Evolutionary conservation across 768 basidiomycete genomes (phyloP), one percentile per base, ranked within the genome.

Genomic region (Serpula lacrymans): DNA sequence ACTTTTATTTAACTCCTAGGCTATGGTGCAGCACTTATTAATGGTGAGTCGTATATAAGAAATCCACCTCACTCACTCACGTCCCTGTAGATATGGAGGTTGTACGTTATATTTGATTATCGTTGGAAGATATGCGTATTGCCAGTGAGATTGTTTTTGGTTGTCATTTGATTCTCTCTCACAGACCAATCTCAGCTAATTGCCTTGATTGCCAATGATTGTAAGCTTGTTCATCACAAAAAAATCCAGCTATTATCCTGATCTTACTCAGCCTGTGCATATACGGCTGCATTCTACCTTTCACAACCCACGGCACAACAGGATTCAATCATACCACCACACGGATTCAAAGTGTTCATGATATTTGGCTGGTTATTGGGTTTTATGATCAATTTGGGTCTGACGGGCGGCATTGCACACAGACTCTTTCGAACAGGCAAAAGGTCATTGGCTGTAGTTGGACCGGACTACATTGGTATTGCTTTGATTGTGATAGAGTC

Each of bases 401-500:
- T 49, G 4, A 37, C 56, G 8, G 23, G 46, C 36, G 22, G 33
- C 20, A 58, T 55, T n/a, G 46, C 37, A 18, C 1, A 45, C 18
- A 46, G 49, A 11, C 34, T 56, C 25, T 52, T 14, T 13, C 28
- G 29, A 3, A 44, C 50, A 1, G 50, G 52, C 40, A 24, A 20
- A 42, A 39, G 4, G 45, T 37, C 10, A 2, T 17, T 17, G 7
- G 11, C 31, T 16, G 14, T 46, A 6, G 34, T 47, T 0, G 41
- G 47, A 26, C 11, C n/a, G 3, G 45, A 37, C 9, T 35, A 36
- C 35, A 50, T 38, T 34, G 45, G 47, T 12, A 26, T 44, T 8
- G 47, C 52, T n/a, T 36, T 57, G 29, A 30, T 57, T 34, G 5
- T 47, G 12, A 39, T 57, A 4, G 55, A 57, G 37, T 59, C 50